Evolutionary conservation across 805 yeast genomes (phyloP).

Genomic region (Metschnikowia drakensbergensis): DNA sequence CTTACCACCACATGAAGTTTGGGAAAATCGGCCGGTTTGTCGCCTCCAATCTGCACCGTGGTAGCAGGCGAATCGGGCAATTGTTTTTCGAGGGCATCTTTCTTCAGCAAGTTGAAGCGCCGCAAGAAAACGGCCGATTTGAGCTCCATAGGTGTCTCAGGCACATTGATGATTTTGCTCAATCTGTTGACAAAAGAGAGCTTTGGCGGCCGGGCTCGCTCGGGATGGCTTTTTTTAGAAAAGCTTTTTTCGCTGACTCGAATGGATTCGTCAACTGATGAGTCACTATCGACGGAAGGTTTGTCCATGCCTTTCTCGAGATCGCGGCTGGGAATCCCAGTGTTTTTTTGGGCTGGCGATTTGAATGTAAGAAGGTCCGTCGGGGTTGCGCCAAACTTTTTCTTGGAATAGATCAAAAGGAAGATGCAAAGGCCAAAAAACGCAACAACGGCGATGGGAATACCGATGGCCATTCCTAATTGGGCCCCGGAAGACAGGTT

Average conservation of each 20-base stretch:
- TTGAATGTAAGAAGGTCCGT: constrained; percentile 9
- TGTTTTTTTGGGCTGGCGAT: not conserved
- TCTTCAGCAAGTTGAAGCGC: constrained; percentile 27
- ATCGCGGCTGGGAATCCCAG: not conserved
- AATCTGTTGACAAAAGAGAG: constrained; percentile 15
- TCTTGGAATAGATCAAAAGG: constrained; percentile 9
- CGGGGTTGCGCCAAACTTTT: constrained; percentile 10
- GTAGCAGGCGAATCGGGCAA: constrained; percentile 22
- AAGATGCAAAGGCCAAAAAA: constrained; percentile 19
- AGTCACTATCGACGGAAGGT: not conserved
- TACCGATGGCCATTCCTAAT: constrained; percentile 32
- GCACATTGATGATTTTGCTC: constrained; percentile 24
- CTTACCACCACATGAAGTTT: constrained; percentile 20
- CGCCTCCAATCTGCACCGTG: constrained; percentile 2
- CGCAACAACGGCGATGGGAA: constrained; percentile 28
- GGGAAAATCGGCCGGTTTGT: not conserved
- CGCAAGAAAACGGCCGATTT: constrained; percentile 32
- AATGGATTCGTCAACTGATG: not conserved
- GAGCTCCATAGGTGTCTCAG: constrained; percentile 19
- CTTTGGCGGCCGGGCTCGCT: constrained; percentile 1
- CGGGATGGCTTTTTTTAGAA: not conserved
- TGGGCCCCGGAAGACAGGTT: constrained; percentile 12
- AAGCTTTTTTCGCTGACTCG: not conserved
- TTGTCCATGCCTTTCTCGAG: not conserved
- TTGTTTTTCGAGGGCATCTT: constrained; percentile 11